These are phyloP conservation scores for Serpula lacrymans DNA, from an alignment of 768 basidiomycete genomes.

Conservation along the genomic window DNA sequence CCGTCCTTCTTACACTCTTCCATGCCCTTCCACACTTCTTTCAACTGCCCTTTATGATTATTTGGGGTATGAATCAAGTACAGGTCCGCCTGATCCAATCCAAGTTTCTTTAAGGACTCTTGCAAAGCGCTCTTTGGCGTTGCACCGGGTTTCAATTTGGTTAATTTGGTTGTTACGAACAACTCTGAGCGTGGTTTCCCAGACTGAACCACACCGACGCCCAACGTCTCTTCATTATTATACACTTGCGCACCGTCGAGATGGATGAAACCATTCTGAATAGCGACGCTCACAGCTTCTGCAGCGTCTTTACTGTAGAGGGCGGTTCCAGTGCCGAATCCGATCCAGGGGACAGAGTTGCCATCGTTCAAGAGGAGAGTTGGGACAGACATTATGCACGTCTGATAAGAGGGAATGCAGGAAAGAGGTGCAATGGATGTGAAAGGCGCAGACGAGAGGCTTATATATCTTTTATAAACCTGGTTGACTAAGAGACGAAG, in stretches of 20 bases:
- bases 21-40: constrained; percentile 41
- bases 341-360: constrained; percentile 33
- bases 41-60: constrained; percentile 18
- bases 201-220: constrained; percentile 26
- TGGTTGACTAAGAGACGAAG: constrained; percentile 7
- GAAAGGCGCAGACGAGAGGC: not conserved
- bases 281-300: constrained; percentile 23
- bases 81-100: constrained; percentile 38
- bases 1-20: constrained; percentile 42
- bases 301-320: constrained; percentile 26
- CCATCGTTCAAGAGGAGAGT: constrained; percentile 34
- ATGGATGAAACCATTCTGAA: constrained; percentile 34
- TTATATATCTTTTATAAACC: not conserved
- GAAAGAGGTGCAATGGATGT: not conserved
- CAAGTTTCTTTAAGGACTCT: constrained; percentile 37
- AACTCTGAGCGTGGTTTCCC: constrained; percentile 35
- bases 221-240: constrained; percentile 35
- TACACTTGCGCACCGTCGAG: constrained; percentile 39
- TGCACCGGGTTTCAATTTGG: constrained; percentile 22
- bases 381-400: constrained; percentile 20
- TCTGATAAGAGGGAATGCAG: too few species aligned
- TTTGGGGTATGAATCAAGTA: constrained; percentile 42
- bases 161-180: constrained; percentile 44
- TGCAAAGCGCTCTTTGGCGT: constrained; percentile 36
- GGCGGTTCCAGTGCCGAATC: constrained; percentile 37